phyloP scores from a whole-genome alignment of 495 filamentous ascomycete genomes.

The Trichoderma reesei region DNA sequence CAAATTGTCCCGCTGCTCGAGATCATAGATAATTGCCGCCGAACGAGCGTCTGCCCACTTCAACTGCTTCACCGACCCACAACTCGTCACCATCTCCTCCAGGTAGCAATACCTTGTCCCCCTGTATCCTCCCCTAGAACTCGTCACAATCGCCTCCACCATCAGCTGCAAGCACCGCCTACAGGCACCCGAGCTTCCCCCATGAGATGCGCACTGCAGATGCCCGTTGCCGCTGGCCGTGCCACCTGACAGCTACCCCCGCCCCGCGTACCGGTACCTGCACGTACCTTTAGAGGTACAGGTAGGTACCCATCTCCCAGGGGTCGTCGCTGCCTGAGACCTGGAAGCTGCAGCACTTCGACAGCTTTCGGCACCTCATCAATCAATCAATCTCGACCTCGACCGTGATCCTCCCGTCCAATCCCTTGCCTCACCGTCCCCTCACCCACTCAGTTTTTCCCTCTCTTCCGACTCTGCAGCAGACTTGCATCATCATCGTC shows the following conservation, averaged over 20 bases:
- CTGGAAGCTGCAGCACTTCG: not conserved
- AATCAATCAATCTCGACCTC: constrained; percentile 1
- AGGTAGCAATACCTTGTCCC: no score
- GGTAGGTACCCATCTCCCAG: not conserved
- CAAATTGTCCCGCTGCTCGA: no score
- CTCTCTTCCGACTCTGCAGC: not conserved
- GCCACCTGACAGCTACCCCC: not conserved
- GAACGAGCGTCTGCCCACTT: no score
- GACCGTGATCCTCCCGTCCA: not conserved
- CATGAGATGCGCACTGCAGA: no score
- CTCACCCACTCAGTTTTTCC: not conserved
- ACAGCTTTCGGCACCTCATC: constrained; percentile 3
- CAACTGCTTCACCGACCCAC: no score
- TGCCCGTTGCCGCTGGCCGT: not conserved
- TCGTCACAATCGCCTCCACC: no score
- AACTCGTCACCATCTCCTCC: no score
- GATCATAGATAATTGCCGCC: no score
- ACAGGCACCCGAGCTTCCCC: no score
- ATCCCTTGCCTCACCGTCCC: constrained; percentile 7
- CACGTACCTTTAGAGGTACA: not conserved
- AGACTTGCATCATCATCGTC: not conserved
- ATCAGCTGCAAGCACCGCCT: no score
- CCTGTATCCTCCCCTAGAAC: no score
- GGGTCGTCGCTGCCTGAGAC: constrained; percentile 5
- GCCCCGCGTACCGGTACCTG: not conserved